Percentiles rank a stretch among this genome's conserved stretches.
Evolutionary conservation across 73 alveolate genomes (phyloP).

Genomic region (Durusdinium trenchii): DNA sequence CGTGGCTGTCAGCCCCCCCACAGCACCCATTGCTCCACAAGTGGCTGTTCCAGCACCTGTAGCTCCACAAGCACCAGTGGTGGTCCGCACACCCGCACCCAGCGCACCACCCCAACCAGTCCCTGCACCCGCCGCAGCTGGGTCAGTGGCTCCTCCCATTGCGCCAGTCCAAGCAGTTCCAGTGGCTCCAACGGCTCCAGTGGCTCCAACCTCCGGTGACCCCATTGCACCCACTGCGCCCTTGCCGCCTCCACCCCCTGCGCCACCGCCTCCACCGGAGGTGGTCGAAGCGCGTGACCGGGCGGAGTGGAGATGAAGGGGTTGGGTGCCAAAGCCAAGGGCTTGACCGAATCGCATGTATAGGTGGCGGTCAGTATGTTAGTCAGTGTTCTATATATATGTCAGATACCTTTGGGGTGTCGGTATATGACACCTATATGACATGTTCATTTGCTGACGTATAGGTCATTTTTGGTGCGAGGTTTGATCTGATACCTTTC

Average conservation of each 20-base stretch:
- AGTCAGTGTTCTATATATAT: too few relatives aligned
- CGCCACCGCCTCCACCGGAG: conserved; percentile 44
- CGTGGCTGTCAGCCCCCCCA: not conserved
- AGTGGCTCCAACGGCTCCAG: not conserved
- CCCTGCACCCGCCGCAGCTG: not conserved
- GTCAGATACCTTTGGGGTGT: too few relatives aligned
- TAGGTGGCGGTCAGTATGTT: too few relatives aligned
- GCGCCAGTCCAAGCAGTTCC: not conserved
- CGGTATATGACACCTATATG: too few relatives aligned
- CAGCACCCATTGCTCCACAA: not conserved
- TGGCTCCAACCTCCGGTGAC: not conserved
- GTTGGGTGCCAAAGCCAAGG: too few relatives aligned
- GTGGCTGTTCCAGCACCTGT: not conserved
- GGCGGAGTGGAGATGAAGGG: too few relatives aligned
- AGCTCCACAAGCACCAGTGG: not conserved
- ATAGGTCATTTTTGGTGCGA: too few relatives aligned
- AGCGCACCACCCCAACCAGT: not conserved
- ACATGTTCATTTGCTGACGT: too few relatives aligned
- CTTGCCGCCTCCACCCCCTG: conserved; percentile 18
- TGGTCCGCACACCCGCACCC: not conserved
- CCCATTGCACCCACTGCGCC: not conserved
- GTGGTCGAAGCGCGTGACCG: conserved; percentile 58
- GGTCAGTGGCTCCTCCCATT: not conserved
- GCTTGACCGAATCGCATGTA: too few relatives aligned
- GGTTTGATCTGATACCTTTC: too few relatives aligned